Conservation (phyloP, 306 rosid species). For the Cucumis hystrix region DNA sequence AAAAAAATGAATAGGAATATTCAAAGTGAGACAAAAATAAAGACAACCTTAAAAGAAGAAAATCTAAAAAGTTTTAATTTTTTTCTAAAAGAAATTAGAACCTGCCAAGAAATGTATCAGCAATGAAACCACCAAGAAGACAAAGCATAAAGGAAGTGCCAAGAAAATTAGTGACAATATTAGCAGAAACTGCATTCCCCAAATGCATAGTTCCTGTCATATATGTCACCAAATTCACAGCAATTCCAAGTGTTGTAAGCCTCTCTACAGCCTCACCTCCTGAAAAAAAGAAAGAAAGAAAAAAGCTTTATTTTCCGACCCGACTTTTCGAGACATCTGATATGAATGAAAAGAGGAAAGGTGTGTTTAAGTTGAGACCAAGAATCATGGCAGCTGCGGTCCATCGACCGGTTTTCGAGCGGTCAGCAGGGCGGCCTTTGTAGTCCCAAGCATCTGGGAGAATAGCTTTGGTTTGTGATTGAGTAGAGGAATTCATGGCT, state of each 20-base stretch:
- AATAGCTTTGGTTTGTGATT: slow-evolving; percentile 27
- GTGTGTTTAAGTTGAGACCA: slow-evolving; percentile 13
- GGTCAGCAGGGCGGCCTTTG: slow-evolving; percentile 52
- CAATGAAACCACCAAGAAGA: slow-evolving; percentile 75
- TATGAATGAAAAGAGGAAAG: not conserved
- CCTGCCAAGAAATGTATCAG: slow-evolving; percentile 91
- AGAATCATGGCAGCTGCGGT: slow-evolving; percentile 71
- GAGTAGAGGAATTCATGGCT: slow-evolving; percentile 19
- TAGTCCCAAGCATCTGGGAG: slow-evolving; percentile 67
- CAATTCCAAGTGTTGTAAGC: slow-evolving; percentile 73
- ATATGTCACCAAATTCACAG: slow-evolving; percentile 78
- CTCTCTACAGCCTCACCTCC: slow-evolving; percentile 85
- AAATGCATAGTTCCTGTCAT: slow-evolving; percentile 73
- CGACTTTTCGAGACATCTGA: not conserved
- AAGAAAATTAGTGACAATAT: slow-evolving; percentile 68
- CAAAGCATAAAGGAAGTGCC: slow-evolving; percentile 94
- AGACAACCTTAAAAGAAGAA: not conserved
- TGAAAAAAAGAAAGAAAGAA: not conserved
- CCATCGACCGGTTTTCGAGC: slow-evolving; percentile 71
- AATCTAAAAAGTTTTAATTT: not conserved
- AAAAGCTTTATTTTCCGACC: not conserved
- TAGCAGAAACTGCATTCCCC: slow-evolving; percentile 85
- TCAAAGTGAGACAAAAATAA: not conserved
- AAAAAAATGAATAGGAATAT: not conserved
- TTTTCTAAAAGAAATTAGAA: not conserved